These are phyloP conservation scores for Lentinula aciculospora DNA, from an alignment of 768 basidiomycete species.

Conservation along the genomic window DNA sequence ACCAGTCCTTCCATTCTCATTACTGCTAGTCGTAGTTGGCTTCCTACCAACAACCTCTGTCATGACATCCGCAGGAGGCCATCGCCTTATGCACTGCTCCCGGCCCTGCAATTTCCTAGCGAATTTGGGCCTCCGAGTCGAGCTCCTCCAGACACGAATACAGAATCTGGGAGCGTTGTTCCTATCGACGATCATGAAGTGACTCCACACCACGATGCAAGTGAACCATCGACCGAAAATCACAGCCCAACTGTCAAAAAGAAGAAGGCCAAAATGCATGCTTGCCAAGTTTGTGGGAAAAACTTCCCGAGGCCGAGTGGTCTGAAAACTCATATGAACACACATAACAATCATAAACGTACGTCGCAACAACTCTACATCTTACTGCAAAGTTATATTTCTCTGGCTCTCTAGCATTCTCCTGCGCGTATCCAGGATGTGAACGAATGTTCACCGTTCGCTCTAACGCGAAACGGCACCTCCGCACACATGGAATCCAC, in stretches of 20 bases:
- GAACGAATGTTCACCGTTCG: slow-evolving; percentile 68
- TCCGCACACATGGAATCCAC: slow-evolving; percentile 58
- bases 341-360: slow-evolving; percentile 50
- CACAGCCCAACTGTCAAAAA: slow-evolving; percentile 21
- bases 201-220: not conserved
- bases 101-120: not conserved
- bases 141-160: not conserved
- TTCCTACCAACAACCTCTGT: not conserved
- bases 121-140: not conserved
- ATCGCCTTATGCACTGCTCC: not conserved
- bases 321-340: slow-evolving; percentile 53
- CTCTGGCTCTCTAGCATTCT: no score
- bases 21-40: not conserved
- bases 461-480: slow-evolving; percentile 76
- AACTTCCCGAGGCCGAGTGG: slow-evolving; percentile 55
- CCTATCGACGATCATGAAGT: not conserved
- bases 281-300: slow-evolving; percentile 43
- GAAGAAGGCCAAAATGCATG: slow-evolving; percentile 52
- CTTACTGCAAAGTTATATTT: no score
- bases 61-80: not conserved
- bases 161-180: not conserved
- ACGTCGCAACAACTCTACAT: slow-evolving; percentile 15
- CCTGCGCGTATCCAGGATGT: slow-evolving; percentile 57
- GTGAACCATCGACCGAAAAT: not conserved
- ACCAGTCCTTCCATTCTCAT: slow-evolving; percentile 1